Base-by-base conservation (phyloP, 2,329 filamentous ascomycete genomes). In the Calonectria hawksworthii region DNA sequence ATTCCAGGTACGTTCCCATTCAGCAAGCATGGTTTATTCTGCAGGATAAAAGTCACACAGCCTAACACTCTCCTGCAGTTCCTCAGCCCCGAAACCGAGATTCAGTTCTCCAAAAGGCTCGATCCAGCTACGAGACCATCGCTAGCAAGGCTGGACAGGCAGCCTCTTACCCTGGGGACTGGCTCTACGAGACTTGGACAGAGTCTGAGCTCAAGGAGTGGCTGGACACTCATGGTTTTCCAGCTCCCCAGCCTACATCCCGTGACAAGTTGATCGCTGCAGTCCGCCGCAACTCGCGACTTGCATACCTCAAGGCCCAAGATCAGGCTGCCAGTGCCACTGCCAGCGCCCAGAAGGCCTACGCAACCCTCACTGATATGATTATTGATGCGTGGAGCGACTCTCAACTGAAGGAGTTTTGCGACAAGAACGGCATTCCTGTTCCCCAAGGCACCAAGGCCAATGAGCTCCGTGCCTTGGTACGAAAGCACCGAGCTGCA, bases 121-220 rank as follows among this genome's bases (percentile, higher is more conserved):
- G 96, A 76, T 90, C 94, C 77, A 96, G 92, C 86, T 99, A 98
- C 83, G 94, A 98, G 80, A 86, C 91, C 1, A 86, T 93, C 72
- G 95, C 96, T 21, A 93, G 95, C 85, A 93, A 92, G 85, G 84
- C 85, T 14, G 95, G 95, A 75, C 94, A 98, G 86, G 94, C 95
- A 18, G 87, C 92, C 68, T 87, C 92, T n/a, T 99, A 99, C 83
- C 97, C 97, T 41, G 97, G 97, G 50, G 92, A 98, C 87, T 99
- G 97, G 97, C 88, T 99, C 54, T 99, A 98, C 83, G 90, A 93
- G 75, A 90, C 93, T 10, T 99, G 97, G 97, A 93, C 94, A 68
- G 95, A 98, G 78, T 98, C 96, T 78, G 96, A 98, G 65, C 88
- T 98, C 76, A 99, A 99, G 89, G 91, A 94, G 78, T 99, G 95